Conservation (phyloP, 1,284 basidiomycete genomes). For the Schizophyllum commune region DNA sequence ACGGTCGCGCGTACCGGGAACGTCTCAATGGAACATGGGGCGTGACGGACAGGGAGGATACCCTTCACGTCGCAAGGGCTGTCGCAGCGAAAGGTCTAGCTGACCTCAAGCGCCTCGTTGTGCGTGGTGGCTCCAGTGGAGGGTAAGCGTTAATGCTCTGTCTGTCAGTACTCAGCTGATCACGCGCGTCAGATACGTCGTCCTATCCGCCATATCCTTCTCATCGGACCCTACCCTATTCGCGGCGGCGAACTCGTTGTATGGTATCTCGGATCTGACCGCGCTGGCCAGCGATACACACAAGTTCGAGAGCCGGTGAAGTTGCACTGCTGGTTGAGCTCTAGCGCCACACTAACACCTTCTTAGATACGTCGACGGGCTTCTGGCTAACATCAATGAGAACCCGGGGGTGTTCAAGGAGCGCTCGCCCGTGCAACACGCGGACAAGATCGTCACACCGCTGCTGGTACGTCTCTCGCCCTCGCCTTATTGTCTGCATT, state of each 20-base stretch:
- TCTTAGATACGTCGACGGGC: conserved; percentile 40
- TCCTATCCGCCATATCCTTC: conserved; percentile 40
- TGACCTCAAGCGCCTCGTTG: conserved; percentile 48
- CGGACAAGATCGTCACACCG: conserved; percentile 41
- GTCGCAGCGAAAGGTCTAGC: conserved; percentile 30
- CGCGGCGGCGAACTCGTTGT: conserved; percentile 41
- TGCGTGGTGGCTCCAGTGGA: conserved; percentile 55
- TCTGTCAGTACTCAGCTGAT: conserved; percentile 32
- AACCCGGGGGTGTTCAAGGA: conserved; percentile 40
- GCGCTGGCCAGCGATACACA: conserved; percentile 48
- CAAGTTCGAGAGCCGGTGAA: conserved; percentile 44
- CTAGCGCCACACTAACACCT: background rate
- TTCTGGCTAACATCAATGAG: conserved; percentile 43
- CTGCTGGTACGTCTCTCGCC: conserved; percentile 34
- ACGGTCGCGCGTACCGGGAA: conserved; percentile 45
- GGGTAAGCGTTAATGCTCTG: conserved; percentile 37
- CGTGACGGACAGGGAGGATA: conserved; percentile 56
- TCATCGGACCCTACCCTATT: conserved; percentile 30
- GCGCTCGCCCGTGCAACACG: conserved; percentile 44
- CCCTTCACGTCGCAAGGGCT: conserved; percentile 40
- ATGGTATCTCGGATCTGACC: conserved; percentile 48
- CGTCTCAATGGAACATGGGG: conserved; percentile 60
- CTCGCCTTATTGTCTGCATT: background rate
- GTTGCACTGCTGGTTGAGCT: background rate
- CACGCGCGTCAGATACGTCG: conserved; percentile 34